Base-by-base conservation (phyloP, 192 early-diverging fungal species). In the Coemansia sp. region DNA sequence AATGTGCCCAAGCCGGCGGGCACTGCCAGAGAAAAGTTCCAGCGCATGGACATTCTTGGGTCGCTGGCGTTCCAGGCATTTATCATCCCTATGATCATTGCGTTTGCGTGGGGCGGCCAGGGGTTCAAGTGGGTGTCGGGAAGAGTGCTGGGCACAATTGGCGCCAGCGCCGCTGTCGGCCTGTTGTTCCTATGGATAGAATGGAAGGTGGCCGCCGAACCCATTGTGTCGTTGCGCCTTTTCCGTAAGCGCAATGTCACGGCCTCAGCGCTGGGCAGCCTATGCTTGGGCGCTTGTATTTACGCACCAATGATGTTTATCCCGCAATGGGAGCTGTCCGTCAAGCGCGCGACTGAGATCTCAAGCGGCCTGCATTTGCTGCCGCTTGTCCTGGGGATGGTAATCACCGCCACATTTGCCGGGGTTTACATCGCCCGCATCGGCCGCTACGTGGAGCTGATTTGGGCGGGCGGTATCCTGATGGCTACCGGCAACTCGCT, bases 51-150 rank as follows among this genome's bases (percentile, higher is more conserved):
- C 77, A 86, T 85, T 60, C 68, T 88, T 20, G 93, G 93, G 6
- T 64, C 86, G 12, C 9, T 82, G 18, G 33, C 86, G 2, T 80
- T 93, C 55, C 75, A 89, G 68, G 56, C 71, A 30, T 83, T 85
- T 34, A 86, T 91, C 23, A 72, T 88, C 23, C 83, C 83, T 9
- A 67, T 98, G 39, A 83, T 95, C 16, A 70, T 92, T 14, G 92
- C 93, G 2, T 84, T 92, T 38, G 83, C 92, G 34, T 89, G 90
- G 81, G 95, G 91, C 57, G 95, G 95, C 6, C 79, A 84, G 60
- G 83, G 83, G 5, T 90, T 90, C 83, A 83, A 81, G 0, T 97
- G 93, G 95, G 72, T 70, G 34, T 85, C 85, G 35, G 79, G 89
- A 3, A 69, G 83, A 23, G 87, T 90, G 30, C 88, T 95, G 66